phyloP scores from a whole-genome alignment of 164 flowering plant species.

The Piper betle region DNA sequence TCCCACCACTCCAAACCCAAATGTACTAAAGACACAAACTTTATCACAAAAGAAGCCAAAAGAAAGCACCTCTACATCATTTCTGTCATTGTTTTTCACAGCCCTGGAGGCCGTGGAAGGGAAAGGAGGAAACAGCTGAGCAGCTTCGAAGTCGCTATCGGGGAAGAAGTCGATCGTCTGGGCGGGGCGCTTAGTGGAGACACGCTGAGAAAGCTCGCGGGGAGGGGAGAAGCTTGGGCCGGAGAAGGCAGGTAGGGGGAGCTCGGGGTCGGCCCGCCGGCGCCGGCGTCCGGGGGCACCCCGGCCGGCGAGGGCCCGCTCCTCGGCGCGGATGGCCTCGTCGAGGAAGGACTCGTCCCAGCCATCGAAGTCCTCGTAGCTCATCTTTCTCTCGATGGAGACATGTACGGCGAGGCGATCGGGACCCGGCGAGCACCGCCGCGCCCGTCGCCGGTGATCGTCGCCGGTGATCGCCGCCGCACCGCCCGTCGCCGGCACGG shows the following conservation, averaged over 20 bases:
- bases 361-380: conserved; percentile 7
- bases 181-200: background rate
- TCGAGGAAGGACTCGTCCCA: conserved; percentile 18
- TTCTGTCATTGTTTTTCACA: conserved; percentile 9
- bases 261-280: background rate
- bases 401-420: background rate
- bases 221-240: conserved; percentile 16
- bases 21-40: background rate
- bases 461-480: too few relatives aligned
- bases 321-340: conserved; percentile 12
- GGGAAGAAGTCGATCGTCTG: background rate
- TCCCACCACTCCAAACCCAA: background rate
- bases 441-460: background rate
- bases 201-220: conserved; percentile 16
- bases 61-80: conserved; percentile 13
- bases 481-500: too few relatives aligned
- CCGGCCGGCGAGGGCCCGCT: conserved; percentile 11
- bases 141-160: background rate
- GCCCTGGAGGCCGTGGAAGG: background rate
- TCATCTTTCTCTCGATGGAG: conserved; percentile 5
- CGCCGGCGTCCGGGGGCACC: conserved; percentile 8
- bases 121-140: background rate
- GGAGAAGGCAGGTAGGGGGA: background rate
- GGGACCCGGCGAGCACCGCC: background rate
- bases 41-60: background rate